Percentiles rank a stretch among this genome's conserved stretches.
phyloP scores from a whole-genome alignment of 2,329 filamentous ascomycete genomes.

The Diplodia sapinea region DNA sequence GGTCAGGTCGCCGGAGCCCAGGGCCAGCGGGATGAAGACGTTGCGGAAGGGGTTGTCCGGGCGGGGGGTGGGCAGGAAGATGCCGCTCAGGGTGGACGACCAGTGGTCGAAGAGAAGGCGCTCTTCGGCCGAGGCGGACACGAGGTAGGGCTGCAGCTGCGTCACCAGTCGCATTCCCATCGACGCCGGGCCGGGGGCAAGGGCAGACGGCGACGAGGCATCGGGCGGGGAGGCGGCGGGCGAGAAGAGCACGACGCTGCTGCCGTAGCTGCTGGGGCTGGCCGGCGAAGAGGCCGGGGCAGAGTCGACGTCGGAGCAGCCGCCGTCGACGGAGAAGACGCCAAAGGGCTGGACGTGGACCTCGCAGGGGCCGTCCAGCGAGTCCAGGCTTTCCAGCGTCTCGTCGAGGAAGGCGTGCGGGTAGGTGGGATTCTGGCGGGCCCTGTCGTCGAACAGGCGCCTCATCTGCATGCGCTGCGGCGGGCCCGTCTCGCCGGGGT shows the following conservation, averaged over 20 bases:
- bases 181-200: background rate
- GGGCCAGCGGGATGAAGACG: slow-evolving; percentile 26
- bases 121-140: slow-evolving; percentile 2
- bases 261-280: background rate
- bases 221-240: background rate
- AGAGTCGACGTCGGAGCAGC: background rate
- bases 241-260: slow-evolving; percentile 9
- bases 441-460: slow-evolving; percentile 26
- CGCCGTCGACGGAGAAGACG: slow-evolving; percentile 7
- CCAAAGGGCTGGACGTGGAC: slow-evolving; percentile 16
- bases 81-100: slow-evolving; percentile 18
- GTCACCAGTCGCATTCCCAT: background rate
- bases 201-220: background rate
- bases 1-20: slow-evolving; percentile 6
- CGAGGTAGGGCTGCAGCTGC: slow-evolving; percentile 15
- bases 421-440: slow-evolving; percentile 21
- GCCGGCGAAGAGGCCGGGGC: background rate
- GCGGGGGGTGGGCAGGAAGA: slow-evolving; percentile 16
- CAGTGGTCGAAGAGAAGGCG: slow-evolving; percentile 27
- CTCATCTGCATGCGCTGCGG: slow-evolving; percentile 19
- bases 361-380: slow-evolving; percentile 3
- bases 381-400: slow-evolving; percentile 5
- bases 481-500: slow-evolving; percentile 4
- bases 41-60: slow-evolving; percentile 23
- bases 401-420: slow-evolving; percentile 9